phyloP scores from a whole-genome alignment of 805 yeast genomes.

The Huiozyma sinensis region DNA sequence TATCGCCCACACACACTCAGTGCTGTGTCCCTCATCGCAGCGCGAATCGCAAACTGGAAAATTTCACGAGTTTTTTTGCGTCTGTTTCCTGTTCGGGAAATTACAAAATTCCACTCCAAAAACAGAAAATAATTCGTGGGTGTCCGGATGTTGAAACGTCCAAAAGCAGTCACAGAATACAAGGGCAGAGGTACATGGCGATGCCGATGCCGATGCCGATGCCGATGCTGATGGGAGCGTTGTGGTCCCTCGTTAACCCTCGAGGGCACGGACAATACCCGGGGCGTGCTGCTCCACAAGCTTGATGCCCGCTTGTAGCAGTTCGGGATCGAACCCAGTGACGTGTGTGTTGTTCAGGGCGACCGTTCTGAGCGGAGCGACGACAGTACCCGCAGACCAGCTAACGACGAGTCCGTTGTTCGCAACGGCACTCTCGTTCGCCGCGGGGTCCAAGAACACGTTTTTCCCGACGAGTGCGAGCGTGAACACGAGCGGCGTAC shows the following conservation, averaged over 20 bases:
- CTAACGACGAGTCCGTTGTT: slow-evolving; percentile 74
- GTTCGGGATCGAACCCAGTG: slow-evolving; percentile 43
- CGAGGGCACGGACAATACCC: slow-evolving; percentile 47
- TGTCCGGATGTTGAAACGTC: no score
- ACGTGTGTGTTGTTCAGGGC: slow-evolving; percentile 41
- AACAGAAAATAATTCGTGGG: no score
- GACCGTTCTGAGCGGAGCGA: slow-evolving; percentile 65
- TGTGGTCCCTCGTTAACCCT: no score
- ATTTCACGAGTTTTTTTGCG: no score
- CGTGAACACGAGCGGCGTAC: slow-evolving; percentile 64
- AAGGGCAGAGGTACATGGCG: no score
- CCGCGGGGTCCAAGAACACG: slow-evolving; percentile 70
- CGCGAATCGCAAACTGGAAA: neutral
- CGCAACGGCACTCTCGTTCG: slow-evolving; percentile 79
- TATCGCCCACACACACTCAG: no score
- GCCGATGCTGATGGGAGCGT: no score
- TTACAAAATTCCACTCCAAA: no score
- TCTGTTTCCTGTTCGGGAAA: no score
- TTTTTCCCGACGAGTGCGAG: slow-evolving; percentile 63
- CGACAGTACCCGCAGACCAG: slow-evolving; percentile 55
- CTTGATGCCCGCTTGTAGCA: slow-evolving; percentile 43
- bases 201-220: no score
- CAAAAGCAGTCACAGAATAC: no score
- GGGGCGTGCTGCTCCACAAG: slow-evolving; percentile 53
- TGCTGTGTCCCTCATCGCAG: neutral